These are phyloP conservation scores for Simplicillium aogashimaense DNA, from an alignment of 2,329 filamentous ascomycete species.

Conservation along the genomic window DNA sequence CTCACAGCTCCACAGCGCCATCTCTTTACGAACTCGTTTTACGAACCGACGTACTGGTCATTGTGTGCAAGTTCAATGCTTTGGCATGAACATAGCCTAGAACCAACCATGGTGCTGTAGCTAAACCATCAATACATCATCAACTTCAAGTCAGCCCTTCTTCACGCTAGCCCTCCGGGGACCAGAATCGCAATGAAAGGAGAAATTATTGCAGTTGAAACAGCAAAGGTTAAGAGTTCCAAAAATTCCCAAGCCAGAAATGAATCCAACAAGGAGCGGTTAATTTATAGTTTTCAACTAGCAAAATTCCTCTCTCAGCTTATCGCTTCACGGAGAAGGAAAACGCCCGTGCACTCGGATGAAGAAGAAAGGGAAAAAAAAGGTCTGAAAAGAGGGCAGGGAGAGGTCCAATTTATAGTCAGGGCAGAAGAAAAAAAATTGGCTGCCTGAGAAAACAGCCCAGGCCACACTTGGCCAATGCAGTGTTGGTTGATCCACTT, in stretches of 20 bases:
- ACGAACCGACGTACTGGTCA: no score
- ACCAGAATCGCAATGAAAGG: conserved; percentile 30
- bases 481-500: no score
- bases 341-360: conserved; percentile 62
- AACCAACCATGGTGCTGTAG: no score
- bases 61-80: no score
- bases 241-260: conserved; percentile 65
- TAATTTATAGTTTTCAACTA: conserved; percentile 77
- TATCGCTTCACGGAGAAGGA: conserved; percentile 52
- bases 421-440: neutral
- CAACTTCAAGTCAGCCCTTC: conserved; percentile 18
- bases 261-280: conserved; percentile 59
- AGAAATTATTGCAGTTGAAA: conserved; percentile 2
- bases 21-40: no score
- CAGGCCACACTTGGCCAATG: no score
- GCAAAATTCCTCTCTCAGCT: conserved; percentile 73
- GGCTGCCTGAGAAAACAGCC: no score
- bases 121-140: no score
- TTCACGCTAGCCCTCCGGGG: conserved; percentile 25
- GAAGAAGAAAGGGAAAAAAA: conserved; percentile 34
- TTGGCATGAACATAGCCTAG: no score
- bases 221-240: conserved; percentile 28
- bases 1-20: no score
- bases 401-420: conserved; percentile 22
- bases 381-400: conserved; percentile 16